Evolutionary conservation across 2,329 filamentous ascomycete genomes (phyloP), one percentile per base, ranked within the genome.

Genomic region (Penicillium thymicola): DNA sequence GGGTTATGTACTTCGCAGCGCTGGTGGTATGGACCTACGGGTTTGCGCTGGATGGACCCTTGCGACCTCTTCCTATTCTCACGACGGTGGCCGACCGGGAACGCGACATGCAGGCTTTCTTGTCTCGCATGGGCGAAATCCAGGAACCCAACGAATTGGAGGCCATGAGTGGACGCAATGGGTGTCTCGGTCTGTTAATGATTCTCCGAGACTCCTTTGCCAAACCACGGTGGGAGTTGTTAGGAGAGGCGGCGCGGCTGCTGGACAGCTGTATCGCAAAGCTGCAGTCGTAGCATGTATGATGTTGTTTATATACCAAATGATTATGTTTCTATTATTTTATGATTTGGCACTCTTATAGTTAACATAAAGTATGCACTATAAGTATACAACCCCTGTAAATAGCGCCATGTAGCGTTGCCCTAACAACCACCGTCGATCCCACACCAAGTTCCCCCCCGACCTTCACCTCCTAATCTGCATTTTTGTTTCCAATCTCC

Each of bases 21-120:
- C 81, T 99, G 14, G 90, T 97, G 23, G 89, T 97, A 1, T 99
- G 94, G 94, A 91, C 87, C 58, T 99, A 97, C 67, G 93, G 92
- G 2, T 97, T 87, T 70, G 92, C 93, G 0, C 79, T 96, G 21
- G 94, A 97, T 65, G 94, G 94, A 0, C 84, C 91, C 0, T 84
- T 89, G 55, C 77, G 75, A 13, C 71, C 71, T 2, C 65, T 76
- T 52, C 49, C 81, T 75, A 64, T 75, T 77, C 84, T 89, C 54
- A 74, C 72, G 37, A 87, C 80, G 1, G 80, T 81, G 47, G 82
- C 85, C 14, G 87, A 90, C 60, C 87, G 89, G 70, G 82, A 89
- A 43, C 81, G 78, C 40, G 87, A 93, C 66, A 96, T 97, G 92
- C 84, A 88, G 51, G 80, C 81, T 16, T 97, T 90, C 69, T 81